Evolutionary conservation across 768 basidiomycete species (phyloP).

Genomic region (Filobasidium floriforme): DNA sequence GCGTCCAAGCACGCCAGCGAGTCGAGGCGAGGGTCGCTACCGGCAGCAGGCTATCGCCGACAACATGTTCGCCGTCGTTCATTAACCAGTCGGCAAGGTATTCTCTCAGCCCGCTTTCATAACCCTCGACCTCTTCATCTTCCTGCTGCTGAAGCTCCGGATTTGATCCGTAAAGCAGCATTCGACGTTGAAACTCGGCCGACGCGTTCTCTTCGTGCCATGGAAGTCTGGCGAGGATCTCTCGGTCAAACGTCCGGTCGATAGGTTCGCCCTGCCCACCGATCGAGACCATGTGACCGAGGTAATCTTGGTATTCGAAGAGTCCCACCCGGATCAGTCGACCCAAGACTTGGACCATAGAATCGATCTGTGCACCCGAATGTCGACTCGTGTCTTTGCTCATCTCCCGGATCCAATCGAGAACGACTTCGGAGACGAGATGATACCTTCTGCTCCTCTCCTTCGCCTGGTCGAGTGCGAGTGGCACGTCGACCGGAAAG

Average conservation of each 20-base stretch:
- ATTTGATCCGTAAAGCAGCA: background rate
- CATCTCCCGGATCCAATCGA: background rate
- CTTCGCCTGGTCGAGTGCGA: slow-evolving; percentile 1
- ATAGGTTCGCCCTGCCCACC: background rate
- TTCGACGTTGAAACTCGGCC: background rate
- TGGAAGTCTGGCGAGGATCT: background rate
- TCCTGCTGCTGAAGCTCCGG: background rate
- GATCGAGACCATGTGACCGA: background rate
- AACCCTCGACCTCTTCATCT: background rate
- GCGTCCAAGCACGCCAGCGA: background rate
- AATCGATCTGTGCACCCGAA: background rate
- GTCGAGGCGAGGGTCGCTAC: background rate
- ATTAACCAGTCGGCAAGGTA: too few relatives aligned
- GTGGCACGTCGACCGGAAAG: background rate
- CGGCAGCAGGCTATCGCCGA: too few relatives aligned
- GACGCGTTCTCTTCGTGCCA: background rate
- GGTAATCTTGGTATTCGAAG: slow-evolving; percentile 3
- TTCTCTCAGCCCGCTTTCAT: background rate
- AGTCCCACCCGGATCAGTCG: background rate
- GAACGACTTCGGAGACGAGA: background rate
- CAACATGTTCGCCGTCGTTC: too few relatives aligned
- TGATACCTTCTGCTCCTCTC: slow-evolving; percentile 1
- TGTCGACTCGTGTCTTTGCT: background rate
- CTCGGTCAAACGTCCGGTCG: background rate
- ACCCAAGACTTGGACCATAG: background rate